Percentiles rank a stretch among this genome's conserved stretches.
phyloP scores from a whole-genome alignment of 345 rosid genomes.

The Linum lewisii region DNA sequence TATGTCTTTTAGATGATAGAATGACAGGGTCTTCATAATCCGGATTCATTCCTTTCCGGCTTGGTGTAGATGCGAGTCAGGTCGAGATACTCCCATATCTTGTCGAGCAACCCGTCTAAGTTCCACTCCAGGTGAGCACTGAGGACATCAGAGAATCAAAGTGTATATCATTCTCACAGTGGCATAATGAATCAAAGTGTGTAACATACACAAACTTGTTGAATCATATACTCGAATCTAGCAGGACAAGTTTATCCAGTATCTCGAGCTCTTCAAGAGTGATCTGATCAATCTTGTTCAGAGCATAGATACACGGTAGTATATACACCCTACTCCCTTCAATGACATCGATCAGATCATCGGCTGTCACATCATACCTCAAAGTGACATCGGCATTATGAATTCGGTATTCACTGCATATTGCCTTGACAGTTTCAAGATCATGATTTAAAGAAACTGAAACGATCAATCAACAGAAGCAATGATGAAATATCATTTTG shows the following conservation, averaged over 20 bases:
- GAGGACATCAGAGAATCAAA: no score
- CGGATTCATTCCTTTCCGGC: conserved; percentile 93
- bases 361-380: conserved; percentile 90
- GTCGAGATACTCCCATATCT: conserved; percentile 83
- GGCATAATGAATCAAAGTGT: no score
- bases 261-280: conserved; percentile 91
- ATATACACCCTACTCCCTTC: conserved; percentile 95
- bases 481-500: neutral
- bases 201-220: no score
- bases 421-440: conserved; percentile 91
- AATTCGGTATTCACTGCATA: conserved; percentile 90
- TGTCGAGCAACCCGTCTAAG: conserved; percentile 82
- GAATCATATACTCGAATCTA: conserved; percentile 35
- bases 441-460: conserved; percentile 36
- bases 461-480: no score
- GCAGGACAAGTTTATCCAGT: conserved; percentile 89
- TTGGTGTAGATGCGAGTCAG: conserved; percentile 89
- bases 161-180: no score
- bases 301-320: conserved; percentile 88
- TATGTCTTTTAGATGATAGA: conserved; percentile 73
- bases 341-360: conserved; percentile 96
- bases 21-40: conserved; percentile 96
- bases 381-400: conserved; percentile 96
- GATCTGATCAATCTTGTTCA: conserved; percentile 96
- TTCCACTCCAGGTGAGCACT: conserved; percentile 99